Evolutionary conservation across 306 rosid species (phyloP).

Genomic region (Dryas alaskensis): DNA sequence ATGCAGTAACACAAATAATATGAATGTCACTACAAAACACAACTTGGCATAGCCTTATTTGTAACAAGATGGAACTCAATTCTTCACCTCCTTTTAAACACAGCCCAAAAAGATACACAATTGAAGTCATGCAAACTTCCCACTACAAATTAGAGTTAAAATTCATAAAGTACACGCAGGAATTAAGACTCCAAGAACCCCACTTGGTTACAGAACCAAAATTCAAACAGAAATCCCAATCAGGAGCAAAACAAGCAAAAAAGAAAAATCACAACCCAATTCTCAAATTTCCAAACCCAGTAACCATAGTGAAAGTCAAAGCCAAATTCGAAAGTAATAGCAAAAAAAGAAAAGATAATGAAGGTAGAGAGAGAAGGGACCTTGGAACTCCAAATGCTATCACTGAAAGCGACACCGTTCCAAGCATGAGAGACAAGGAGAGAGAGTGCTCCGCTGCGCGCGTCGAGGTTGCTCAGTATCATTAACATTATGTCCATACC

Average conservation of each 20-base stretch:
- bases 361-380: slow-evolving; percentile 18
- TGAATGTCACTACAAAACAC: neutral
- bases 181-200: neutral
- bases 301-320: neutral
- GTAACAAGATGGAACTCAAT: neutral
- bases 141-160: no score
- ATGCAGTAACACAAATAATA: no score
- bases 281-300: slow-evolving; percentile 1
- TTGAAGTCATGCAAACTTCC: neutral
- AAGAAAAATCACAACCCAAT: neutral
- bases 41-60: neutral
- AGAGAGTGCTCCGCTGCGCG: slow-evolving; percentile 49
- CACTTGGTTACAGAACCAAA: neutral
- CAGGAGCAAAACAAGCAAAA: neutral
- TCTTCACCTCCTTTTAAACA: neutral
- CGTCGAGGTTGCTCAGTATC: slow-evolving; percentile 37
- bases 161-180: neutral
- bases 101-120: neutral
- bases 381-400: slow-evolving; percentile 42
- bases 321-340: neutral
- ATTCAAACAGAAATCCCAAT: neutral
- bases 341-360: neutral
- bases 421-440: slow-evolving; percentile 43
- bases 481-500: slow-evolving; percentile 32
- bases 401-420: slow-evolving; percentile 41